Evolutionary conservation across 2,329 filamentous ascomycete genomes (phyloP).

Genomic region (Emergomyces africanus): DNA sequence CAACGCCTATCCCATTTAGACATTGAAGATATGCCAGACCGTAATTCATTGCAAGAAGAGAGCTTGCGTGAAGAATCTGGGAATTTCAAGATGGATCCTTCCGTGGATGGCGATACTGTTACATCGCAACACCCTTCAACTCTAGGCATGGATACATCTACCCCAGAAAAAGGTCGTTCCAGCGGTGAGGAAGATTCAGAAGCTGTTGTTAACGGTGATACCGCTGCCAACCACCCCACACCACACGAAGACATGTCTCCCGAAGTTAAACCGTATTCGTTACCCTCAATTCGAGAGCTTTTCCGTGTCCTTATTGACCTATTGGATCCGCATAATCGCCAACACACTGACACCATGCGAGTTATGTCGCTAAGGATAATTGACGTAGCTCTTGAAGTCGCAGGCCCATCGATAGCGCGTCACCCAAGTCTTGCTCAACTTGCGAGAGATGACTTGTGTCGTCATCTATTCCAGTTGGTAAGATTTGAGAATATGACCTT

Average conservation of each 20-base stretch:
- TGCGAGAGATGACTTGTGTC: constrained; percentile 85
- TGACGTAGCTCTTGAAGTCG: constrained; percentile 91
- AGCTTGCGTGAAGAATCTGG: constrained; percentile 51
- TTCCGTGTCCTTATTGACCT: constrained; percentile 91
- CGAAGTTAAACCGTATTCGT: constrained; percentile 72
- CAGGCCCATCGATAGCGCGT: constrained; percentile 84
- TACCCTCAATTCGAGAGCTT: constrained; percentile 87
- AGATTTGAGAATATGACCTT: constrained; percentile 94
- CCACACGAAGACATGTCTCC: constrained; percentile 34
- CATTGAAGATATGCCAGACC: constrained; percentile 56
- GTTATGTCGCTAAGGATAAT: constrained; percentile 97
- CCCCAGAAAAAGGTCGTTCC: constrained; percentile 19
- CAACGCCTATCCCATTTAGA: constrained; percentile 81
- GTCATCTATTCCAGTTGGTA: constrained; percentile 90
- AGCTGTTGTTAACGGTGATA: constrained; percentile 20
- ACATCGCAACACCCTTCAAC: constrained; percentile 37
- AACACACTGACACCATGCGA: constrained; percentile 87
- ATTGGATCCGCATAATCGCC: constrained; percentile 80
- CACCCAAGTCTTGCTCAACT: constrained; percentile 79
- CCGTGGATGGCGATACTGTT: constrained; percentile 52
- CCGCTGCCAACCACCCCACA: constrained; percentile 20
- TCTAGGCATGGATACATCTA: constrained; percentile 26
- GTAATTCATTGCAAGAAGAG: constrained; percentile 52
- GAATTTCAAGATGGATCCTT: constrained; percentile 72
- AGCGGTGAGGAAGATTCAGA: constrained; percentile 24